Evolutionary conservation across 352 stramenopile genomes (phyloP).

Genomic region (Elongisporangium undulatum): DNA sequence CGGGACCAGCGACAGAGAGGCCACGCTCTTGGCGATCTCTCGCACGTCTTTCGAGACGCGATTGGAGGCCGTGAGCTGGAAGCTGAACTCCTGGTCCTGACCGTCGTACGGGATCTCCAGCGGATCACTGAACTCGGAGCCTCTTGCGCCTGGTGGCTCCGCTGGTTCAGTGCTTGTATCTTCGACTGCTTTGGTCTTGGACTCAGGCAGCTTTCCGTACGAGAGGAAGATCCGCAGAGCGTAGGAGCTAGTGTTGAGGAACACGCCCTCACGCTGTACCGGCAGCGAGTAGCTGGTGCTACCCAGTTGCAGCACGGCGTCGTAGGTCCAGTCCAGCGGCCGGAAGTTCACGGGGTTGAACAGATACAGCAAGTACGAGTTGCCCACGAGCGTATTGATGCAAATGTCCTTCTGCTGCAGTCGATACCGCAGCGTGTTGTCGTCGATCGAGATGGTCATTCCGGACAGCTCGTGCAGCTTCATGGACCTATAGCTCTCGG

Average conservation of each 20-base stretch:
- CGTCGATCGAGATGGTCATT: constrained; percentile 83
- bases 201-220: constrained; percentile 68
- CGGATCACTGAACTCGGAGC: constrained; percentile 48
- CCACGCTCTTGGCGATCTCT: constrained; percentile 51
- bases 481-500: constrained; percentile 28
- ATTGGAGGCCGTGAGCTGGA: constrained; percentile 70
- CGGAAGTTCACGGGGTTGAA: constrained; percentile 83
- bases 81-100: constrained; percentile 51
- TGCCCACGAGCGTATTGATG: constrained; percentile 80
- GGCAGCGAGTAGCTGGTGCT: constrained; percentile 42
- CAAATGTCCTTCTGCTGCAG: constrained; percentile 52
- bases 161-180: not conserved
- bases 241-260: constrained; percentile 67
- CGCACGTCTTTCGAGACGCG: constrained; percentile 59
- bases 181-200: not conserved
- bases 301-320: constrained; percentile 59
- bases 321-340: constrained; percentile 80
- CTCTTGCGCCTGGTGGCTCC: constrained; percentile 19
- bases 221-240: constrained; percentile 80
- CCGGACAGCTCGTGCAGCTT: constrained; percentile 81
- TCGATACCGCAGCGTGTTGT: constrained; percentile 80
- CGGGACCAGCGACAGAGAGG: constrained; percentile 37
- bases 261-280: constrained; percentile 69
- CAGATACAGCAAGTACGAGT: constrained; percentile 85
- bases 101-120: constrained; percentile 60